Evolutionary conservation across 352 stramenopile species (phyloP), one percentile per base, ranked within the genome.

Genomic region (Halophytophthora batemanensis): DNA sequence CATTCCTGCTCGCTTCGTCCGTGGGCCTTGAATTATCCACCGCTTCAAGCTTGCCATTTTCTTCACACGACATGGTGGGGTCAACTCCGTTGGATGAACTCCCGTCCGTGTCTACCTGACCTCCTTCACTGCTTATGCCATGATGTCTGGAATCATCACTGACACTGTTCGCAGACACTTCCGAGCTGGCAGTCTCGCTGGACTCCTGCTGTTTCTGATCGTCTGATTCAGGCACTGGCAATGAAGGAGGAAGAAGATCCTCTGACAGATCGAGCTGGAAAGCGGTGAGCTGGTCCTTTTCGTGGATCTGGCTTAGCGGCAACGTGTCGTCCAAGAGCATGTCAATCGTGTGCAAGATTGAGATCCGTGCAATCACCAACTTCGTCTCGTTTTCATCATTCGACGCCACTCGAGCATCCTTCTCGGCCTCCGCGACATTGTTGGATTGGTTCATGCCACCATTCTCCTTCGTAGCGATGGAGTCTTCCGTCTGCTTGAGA

Each of bases 231-330:
- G 37, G 18, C 3, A 22, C 41, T 23, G 19, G 11, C 34, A 47
- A 12, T 35, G 12, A 35, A 19, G 60, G 55, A 45, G 59, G 46
- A 35, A 68, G 18, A 17, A 69, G 59, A 12, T 73, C 62, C 21
- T 62, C 44, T 1, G 64, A 37, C 0, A 25, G 52, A 59, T 91
- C 80, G 15, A 91, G 56, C 38, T 92, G 60, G 49, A 88, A 95
- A 2, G 74, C 80, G 4, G 73, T 77, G 8, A 95, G 46, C 21
- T 88, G 77, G 31, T 93, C 80, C 11, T 77, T 81, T 33, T 95
- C 84, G 44, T 86, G 79, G 35, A 95, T 84, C 12, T 85, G 77
- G n/a, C 52, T 63, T n/a, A 93, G 28, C 2, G 71, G 66, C 36
- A 81, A 61, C 37, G 75, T 81, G 10, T 73, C 66, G 36, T 89